Percentiles rank a stretch among this genome's conserved stretches.
Evolutionary conservation across 345 rosid genomes (phyloP).

Genomic region (Erodium maritimum): DNA sequence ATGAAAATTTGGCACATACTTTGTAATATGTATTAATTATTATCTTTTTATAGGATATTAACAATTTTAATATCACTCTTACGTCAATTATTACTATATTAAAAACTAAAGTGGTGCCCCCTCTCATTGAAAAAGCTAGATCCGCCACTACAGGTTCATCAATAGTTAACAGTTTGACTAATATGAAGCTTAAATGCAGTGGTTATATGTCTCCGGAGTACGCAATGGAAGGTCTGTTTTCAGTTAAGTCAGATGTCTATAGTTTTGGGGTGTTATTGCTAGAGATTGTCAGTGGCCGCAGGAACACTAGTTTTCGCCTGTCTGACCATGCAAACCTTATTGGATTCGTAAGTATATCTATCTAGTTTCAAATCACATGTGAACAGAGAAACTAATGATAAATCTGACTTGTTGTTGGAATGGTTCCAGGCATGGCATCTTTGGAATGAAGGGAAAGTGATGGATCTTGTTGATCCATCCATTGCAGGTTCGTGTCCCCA

Average conservation of each 20-base stretch:
- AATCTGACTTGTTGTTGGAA: not conserved
- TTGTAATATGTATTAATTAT: no score
- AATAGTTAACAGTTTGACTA: no score
- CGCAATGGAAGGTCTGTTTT: conserved; percentile 66
- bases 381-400: not conserved
- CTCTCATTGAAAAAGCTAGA: no score
- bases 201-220: no score
- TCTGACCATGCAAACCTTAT: conserved; percentile 31
- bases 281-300: conserved; percentile 50
- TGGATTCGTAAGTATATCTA: conserved; percentile 36
- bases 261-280: conserved; percentile 61
- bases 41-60: no score
- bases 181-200: no score
- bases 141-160: no score
- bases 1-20: no score
- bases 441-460: conserved; percentile 49
- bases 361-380: not conserved
- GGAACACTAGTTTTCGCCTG: conserved; percentile 35
- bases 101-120: no score
- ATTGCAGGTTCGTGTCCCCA: conserved; percentile 26
- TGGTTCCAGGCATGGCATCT: conserved; percentile 59
- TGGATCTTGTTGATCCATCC: conserved; percentile 50
- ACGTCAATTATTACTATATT: no score
- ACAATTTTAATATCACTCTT: no score
- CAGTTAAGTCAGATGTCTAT: conserved; percentile 58